These are phyloP conservation scores for Lodderomyces jiufengensis DNA, from an alignment of 1,139 yeast species.

Conservation along the genomic window DNA sequence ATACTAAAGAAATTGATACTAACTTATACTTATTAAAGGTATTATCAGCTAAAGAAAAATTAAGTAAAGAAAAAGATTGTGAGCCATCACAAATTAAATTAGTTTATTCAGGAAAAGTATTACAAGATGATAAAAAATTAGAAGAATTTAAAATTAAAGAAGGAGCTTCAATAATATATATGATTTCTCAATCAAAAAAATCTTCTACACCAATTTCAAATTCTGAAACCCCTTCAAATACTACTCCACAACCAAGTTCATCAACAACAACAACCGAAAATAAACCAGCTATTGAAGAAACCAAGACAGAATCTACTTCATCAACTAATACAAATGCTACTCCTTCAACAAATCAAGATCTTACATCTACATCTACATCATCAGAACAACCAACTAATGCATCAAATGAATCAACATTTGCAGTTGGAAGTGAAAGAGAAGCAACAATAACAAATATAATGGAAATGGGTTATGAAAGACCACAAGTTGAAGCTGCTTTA, in stretches of 20 bases:
- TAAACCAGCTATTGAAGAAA: conserved; percentile 19
- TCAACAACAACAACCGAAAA: conserved; percentile 10
- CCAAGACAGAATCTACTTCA: conserved; percentile 14
- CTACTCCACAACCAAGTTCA: conserved; percentile 11
- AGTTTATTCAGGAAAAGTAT: conserved; percentile 88
- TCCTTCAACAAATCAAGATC: conserved; percentile 7
- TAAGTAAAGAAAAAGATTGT: conserved; percentile 66
- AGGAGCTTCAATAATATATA: conserved; percentile 87
- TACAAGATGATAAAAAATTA: conserved; percentile 77
- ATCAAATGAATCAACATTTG: conserved; percentile 36
- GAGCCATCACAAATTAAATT: conserved; percentile 78
- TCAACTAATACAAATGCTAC: conserved; percentile 14
- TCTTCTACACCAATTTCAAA: conserved; percentile 19
- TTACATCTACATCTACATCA: conserved; percentile 12
- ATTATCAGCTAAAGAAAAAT: conserved; percentile 64
- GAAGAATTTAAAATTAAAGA: conserved; percentile 76
- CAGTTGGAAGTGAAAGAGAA: conserved; percentile 65
- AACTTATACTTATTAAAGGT: conserved; percentile 35
- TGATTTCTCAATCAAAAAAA: conserved; percentile 63
- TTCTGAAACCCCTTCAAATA: conserved; percentile 13
- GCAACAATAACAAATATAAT: conserved; percentile 73
- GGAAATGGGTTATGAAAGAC: conserved; percentile 95
- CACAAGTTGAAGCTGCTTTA: conserved; percentile 84
- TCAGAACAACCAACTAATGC: no score
- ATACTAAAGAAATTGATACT: conserved; percentile 1